Base-by-base conservation (phyloP, 345 rosid species). In the Orychophragmus violaceus region DNA sequence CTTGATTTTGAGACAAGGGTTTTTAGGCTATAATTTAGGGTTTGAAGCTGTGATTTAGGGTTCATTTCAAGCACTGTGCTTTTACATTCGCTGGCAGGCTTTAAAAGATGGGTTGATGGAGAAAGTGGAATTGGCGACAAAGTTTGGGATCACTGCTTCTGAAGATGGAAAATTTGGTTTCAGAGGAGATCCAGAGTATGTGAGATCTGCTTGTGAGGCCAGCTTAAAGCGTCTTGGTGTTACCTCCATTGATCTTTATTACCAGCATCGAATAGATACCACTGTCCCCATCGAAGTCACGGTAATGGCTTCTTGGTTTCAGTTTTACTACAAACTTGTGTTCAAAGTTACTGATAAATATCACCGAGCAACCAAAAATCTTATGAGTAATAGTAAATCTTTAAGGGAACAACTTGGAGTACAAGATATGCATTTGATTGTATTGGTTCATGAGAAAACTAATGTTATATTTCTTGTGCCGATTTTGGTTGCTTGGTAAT, bases 21-120 rank as follows among this genome's bases (percentile, higher is more conserved):
- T 37, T 37, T 19, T 1, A 27, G 19, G 18, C 6, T 45, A 2
- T 17, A 21, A 3, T 30, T 13, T 53, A 39, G 32, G 25, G n/a
- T 16, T 52, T 19, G n/a, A 27, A 14, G 16, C 5, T 42, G 5
- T 14, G 18, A 5, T 44, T 12, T 51, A 24, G 8, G 32, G 23
- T 35, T 64, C 6, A 45, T 50, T 4, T 3, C 17, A 50, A 65
- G 18, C 22, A 3, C 5, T 1, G 8, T 54, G 36, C 0, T 12
- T 41, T 54, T 2, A 10, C n/a, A 13, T 8, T 10, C 0, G 8
- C 10, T 23, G 10, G 4, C 30, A 82, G 80, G 87, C 95, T 46
- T 52, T 88, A 59, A 81, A 84, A 52, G 91, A 81, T 68, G 82
- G n/a, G n/a, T n/a, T n/a, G n/a, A n/a, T n/a, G n/a, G n/a, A n/a